These are phyloP conservation scores for Zygotorulaspora danielsina DNA, from an alignment of 805 yeast species.

Conservation along the genomic window DNA sequence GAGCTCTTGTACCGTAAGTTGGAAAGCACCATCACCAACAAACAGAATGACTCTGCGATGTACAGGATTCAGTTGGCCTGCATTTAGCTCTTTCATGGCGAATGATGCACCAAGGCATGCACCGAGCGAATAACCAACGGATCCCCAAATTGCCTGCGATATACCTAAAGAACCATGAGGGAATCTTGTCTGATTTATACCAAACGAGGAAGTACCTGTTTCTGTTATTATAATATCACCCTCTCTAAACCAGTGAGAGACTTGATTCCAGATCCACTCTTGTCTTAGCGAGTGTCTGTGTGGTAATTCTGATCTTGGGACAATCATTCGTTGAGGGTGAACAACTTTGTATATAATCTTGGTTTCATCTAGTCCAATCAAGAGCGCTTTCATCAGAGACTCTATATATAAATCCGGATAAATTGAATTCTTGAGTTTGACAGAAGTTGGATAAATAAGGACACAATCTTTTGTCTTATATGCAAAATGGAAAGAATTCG, in stretches of 20 bases:
- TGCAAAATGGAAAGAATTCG: constrained; percentile 52
- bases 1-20: constrained; percentile 61
- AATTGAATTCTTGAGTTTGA: constrained; percentile 47
- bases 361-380: constrained; percentile 30
- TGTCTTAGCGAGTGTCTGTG: constrained; percentile 34
- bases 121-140: constrained; percentile 62
- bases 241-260: constrained; percentile 48
- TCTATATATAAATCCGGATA: constrained; percentile 55
- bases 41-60: constrained; percentile 51
- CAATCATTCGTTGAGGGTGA: constrained; percentile 22
- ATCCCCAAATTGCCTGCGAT: constrained; percentile 62
- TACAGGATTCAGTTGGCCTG: constrained; percentile 5
- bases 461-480: constrained; percentile 51
- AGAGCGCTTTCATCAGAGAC: constrained; percentile 33
- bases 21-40: constrained; percentile 68
- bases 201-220: constrained; percentile 64
- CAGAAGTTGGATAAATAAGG: constrained; percentile 54
- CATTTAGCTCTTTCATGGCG: constrained; percentile 46
- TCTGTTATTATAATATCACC: constrained; percentile 59
- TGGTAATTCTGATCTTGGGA: constrained; percentile 24
- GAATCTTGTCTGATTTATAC: constrained; percentile 52
- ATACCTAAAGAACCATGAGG: constrained; percentile 50
- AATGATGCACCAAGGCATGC: constrained; percentile 59
- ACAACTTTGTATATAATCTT: constrained; percentile 16
- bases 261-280: constrained; percentile 48